Conservation (phyloP, 1,139 yeast species). For the Geotrichum candidum region DNA sequence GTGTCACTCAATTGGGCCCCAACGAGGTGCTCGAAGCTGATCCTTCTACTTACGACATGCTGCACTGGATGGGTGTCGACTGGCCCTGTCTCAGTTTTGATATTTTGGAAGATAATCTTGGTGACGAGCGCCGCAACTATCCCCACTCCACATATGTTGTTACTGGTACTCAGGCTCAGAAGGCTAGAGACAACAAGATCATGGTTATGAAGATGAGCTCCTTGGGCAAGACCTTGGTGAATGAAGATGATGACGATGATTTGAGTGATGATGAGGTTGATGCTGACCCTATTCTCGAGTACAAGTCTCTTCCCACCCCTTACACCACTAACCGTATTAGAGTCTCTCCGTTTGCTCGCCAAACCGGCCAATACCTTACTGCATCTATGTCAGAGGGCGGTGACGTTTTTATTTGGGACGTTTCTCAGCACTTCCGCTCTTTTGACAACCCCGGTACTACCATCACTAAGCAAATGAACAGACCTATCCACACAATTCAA, state of each 20-base stretch:
- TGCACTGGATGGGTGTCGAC: slow-evolving; percentile 87
- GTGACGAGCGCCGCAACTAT: slow-evolving; percentile 79
- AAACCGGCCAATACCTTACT: slow-evolving; percentile 75
- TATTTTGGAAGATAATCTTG: slow-evolving; percentile 77
- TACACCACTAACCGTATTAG: slow-evolving; percentile 87
- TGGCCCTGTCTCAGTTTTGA: slow-evolving; percentile 97
- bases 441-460: slow-evolving; percentile 82
- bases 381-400: slow-evolving; percentile 91
- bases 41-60: slow-evolving; percentile 92
- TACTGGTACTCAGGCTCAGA: slow-evolving; percentile 92
- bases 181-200: slow-evolving; percentile 80
- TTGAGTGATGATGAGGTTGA: slow-evolving; percentile 66
- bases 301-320: slow-evolving; percentile 68
- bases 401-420: slow-evolving; percentile 78
- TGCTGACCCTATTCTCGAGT: slow-evolving; percentile 82
- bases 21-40: slow-evolving; percentile 96
- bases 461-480: slow-evolving; percentile 69
- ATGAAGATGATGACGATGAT: slow-evolving; percentile 66
- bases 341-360: slow-evolving; percentile 71
- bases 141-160: slow-evolving; percentile 85
- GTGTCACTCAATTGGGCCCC: slow-evolving; percentile 79
- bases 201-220: slow-evolving; percentile 78
- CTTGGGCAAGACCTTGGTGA: slow-evolving; percentile 75
- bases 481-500: slow-evolving; percentile 79
- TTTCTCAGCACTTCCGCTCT: slow-evolving; percentile 72